Base-by-base conservation (phyloP, 345 rosid genomes). In the Corymbia maculata region DNA sequence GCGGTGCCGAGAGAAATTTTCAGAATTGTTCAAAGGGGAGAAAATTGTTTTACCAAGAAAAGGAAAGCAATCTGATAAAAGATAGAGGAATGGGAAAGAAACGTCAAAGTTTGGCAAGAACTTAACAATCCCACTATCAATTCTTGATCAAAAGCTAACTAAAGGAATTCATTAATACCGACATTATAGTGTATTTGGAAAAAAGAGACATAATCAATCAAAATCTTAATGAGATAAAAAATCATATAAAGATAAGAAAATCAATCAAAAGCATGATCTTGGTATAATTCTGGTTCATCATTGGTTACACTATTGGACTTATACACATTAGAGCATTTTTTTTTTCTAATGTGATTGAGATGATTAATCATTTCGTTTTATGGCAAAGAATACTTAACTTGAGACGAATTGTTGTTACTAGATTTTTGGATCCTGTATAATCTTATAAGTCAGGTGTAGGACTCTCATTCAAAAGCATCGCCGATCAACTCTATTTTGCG, bases 291-390 rank as follows among this genome's bases (percentile, higher is more conserved):
- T 13, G 0, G 19, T 28, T 64, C 17, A 28, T 28, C 8, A n/a
- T 64, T 2, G 0, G 75, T n/a, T 64, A 3, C 36, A 6, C 2
- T 6, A 6, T 13, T 0, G 19, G 36, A n/a, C 19, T 28, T n/a
- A 13, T n/a, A n/a, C 75, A 64, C 17, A n/a, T 64, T n/a, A 64
- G 36, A 32, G 19, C 17, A 0, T 64, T n/a, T 64, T 28, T 64
- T 28, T 7, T 59, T 59, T 50, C 12, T 2, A 64, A 19, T 3
- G 75, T 2, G 19, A n/a, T 64, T n/a, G 75, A 64, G 75, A 64
- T 64, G 75, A 64, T 13, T 64, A 64, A 64, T 14, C 42, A 64
- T 64, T 64, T n/a, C 42, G n/a, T 13, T n/a, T 64, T n/a, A 64
- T 64, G 7, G 8, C 0, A 9, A 64, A n/a, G 42, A 64, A 64